Evolutionary conservation across 495 filamentous ascomycete species (phyloP).

Genomic region (Penicillium angulare): DNA sequence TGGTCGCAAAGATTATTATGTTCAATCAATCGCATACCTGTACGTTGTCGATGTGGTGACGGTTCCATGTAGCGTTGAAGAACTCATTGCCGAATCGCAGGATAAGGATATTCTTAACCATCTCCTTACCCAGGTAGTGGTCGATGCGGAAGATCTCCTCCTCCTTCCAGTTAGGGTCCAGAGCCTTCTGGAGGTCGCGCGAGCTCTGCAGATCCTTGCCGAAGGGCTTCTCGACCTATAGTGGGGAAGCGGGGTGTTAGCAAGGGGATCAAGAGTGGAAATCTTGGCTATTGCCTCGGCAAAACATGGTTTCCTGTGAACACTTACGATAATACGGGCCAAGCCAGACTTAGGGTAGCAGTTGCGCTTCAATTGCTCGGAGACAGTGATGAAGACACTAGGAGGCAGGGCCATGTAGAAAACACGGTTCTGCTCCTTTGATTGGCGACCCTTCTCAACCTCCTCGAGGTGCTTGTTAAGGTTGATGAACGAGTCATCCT

Average conservation of each 20-base stretch:
- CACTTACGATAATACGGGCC: slow-evolving; percentile 82
- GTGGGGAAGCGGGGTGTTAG: slow-evolving; percentile 6
- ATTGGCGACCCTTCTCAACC: slow-evolving; percentile 68
- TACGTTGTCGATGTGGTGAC: slow-evolving; percentile 99
- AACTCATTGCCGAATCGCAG: slow-evolving; percentile 98
- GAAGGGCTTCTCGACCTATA: slow-evolving; percentile 97
- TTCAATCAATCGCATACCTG: slow-evolving; percentile 36
- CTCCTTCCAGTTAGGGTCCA: slow-evolving; percentile 98
- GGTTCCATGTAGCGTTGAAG: slow-evolving; percentile 98
- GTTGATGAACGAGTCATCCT: slow-evolving; percentile 89
- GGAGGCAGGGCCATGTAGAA: slow-evolving; percentile 99
- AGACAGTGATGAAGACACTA: slow-evolving; percentile 96
- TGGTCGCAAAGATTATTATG: background rate
- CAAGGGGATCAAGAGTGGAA: background rate
- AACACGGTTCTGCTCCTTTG: slow-evolving; percentile 79
- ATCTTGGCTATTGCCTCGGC: background rate
- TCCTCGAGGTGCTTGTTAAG: slow-evolving; percentile 88
- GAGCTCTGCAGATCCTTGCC: slow-evolving; percentile 96
- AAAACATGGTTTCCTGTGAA: background rate
- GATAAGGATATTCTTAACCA: slow-evolving; percentile 99
- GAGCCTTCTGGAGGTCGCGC: slow-evolving; percentile 88
- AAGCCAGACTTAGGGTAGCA: slow-evolving; percentile 91
- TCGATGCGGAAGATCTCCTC: slow-evolving; percentile 99
- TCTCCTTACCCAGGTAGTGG: slow-evolving; percentile 99
- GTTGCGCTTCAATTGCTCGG: slow-evolving; percentile 92